Conservation (phyloP, 2,329 filamentous ascomycete genomes). For the Blastomyces parvus region DNA sequence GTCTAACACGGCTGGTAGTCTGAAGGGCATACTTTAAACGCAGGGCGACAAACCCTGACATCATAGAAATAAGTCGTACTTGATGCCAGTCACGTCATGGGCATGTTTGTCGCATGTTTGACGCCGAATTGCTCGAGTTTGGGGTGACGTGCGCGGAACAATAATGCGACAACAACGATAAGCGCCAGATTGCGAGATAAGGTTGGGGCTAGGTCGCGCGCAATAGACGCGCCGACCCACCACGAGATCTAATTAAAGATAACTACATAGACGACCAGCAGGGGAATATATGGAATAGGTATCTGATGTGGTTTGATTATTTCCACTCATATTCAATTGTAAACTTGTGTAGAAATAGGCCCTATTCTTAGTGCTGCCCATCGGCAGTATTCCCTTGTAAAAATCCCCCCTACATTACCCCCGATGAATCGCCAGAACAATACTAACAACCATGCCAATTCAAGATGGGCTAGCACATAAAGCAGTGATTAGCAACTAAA, state of each 20-base stretch:
- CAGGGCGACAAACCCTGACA: conserved; percentile 5
- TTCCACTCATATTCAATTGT: neutral
- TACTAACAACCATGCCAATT: too few relatives aligned
- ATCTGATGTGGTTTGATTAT: neutral
- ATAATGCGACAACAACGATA: neutral
- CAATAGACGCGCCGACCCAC: neutral
- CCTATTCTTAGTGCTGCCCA: neutral
- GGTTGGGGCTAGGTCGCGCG: neutral
- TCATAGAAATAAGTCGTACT: neutral
- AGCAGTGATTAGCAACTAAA: neutral
- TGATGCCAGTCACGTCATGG: neutral
- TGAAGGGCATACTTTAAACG: neutral
- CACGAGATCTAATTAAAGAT: neutral
- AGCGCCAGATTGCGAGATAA: neutral
- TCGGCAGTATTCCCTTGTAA: neutral
- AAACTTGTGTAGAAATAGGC: neutral
- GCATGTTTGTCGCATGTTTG: neutral
- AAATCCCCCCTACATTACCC: neutral
- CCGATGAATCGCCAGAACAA: too few relatives aligned
- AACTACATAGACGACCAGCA: neutral
- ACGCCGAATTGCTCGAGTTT: neutral
- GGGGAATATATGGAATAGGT: neutral
- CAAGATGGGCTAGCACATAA: neutral
- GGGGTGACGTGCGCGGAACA: neutral
- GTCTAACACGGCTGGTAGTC: neutral